Conservation (phyloP, 371 early-diverging fungal genomes). For the Mortierella sp. region DNA sequence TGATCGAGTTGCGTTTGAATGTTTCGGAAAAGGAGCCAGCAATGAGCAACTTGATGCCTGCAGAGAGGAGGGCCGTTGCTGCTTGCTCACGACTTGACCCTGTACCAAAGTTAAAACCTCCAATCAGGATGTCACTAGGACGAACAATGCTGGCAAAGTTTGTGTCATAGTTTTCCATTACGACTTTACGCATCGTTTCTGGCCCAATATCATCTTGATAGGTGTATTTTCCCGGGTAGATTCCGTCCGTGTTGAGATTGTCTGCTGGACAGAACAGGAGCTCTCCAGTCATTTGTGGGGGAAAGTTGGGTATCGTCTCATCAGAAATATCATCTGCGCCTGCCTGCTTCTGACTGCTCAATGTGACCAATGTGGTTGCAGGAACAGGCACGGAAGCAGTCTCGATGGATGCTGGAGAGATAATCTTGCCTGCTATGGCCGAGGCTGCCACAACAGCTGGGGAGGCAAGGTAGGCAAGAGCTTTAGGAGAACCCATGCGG, state of each 20-base stretch:
- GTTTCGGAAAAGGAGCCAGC: constrained; percentile 95
- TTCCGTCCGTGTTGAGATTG: constrained; percentile 97
- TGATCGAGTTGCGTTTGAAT: constrained; percentile 97
- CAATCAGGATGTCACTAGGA: constrained; percentile 84
- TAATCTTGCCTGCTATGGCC: constrained; percentile 85
- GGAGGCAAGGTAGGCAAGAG: constrained; percentile 92
- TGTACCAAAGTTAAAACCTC: constrained; percentile 96
- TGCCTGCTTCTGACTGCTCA: constrained; percentile 20
- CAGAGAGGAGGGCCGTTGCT: constrained; percentile 92
- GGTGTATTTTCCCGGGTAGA: constrained; percentile 96
- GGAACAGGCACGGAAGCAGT: constrained; percentile 14
- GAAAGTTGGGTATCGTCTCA: constrained; percentile 78
- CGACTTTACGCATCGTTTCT: constrained; percentile 91
- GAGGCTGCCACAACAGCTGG: constrained; percentile 95
- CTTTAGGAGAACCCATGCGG: constrained; percentile 94
- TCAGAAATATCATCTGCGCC: constrained; percentile 18
- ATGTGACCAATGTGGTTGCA: constrained; percentile 18
- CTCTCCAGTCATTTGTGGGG: constrained; percentile 79
- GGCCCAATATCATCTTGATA: constrained; percentile 93
- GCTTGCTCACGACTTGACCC: constrained; percentile 98
- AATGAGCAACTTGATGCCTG: constrained; percentile 85
- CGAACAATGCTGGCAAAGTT: constrained; percentile 78
- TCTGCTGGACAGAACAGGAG: constrained; percentile 89
- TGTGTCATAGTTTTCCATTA: constrained; percentile 98
- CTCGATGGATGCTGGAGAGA: constrained; percentile 67